These are phyloP conservation scores for Nicotiana benthamiana DNA, from an alignment of 257 asterid species.

Conservation along the genomic window DNA sequence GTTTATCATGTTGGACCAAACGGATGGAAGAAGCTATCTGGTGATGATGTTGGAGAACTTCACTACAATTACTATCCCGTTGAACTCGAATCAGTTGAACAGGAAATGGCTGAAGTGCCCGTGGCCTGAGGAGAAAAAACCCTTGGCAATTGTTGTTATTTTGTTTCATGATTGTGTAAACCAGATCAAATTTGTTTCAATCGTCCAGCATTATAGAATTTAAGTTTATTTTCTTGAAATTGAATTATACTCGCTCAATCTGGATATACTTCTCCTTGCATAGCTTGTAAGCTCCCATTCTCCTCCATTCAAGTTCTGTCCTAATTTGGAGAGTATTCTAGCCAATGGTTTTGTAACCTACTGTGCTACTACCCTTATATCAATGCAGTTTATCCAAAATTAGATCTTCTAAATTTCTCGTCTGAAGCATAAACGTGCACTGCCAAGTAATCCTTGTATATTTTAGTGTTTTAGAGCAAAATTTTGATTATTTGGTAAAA, in stretches of 20 bases:
- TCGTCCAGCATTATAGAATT: not conserved
- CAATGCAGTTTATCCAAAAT: not conserved
- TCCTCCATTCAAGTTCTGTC: not conserved
- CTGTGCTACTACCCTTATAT: not conserved
- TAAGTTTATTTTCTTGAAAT: not conserved
- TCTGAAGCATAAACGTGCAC: not conserved
- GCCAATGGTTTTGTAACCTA: not conserved
- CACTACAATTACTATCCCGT: conserved; percentile 66
- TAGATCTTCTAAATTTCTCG: no score
- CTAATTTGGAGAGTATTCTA: not conserved
- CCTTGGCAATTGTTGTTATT: not conserved
- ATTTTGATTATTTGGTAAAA: not conserved
- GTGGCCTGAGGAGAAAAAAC: conserved; percentile 23
- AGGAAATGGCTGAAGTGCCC: conserved; percentile 61
- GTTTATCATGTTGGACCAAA: conserved; percentile 76
- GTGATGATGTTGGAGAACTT: conserved; percentile 89
- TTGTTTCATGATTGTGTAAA: not conserved
- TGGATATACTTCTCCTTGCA: not conserved
- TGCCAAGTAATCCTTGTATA: not conserved
- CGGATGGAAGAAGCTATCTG: conserved; percentile 83
- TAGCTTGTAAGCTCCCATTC: not conserved
- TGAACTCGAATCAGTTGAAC: conserved; percentile 56
- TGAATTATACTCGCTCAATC: not conserved
- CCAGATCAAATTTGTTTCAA: not conserved
- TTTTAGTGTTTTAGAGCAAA: not conserved